A percentile compares a stretch with the other conserved stretches of the same genome.
phyloP scores from a whole-genome alignment of 1,284 basidiomycete species.

The Porogramme epimiltina region DNA sequence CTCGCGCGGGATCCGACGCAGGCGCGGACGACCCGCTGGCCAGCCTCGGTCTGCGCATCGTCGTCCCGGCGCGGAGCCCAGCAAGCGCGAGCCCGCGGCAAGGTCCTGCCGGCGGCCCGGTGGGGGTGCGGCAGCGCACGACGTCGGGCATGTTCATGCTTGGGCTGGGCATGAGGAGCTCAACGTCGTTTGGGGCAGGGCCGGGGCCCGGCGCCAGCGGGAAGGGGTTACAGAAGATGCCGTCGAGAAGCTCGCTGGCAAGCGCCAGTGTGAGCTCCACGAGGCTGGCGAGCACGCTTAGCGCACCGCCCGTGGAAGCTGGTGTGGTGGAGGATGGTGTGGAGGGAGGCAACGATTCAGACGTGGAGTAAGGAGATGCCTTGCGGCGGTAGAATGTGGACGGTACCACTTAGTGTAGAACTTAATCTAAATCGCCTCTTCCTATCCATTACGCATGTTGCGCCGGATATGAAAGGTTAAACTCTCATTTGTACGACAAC shows the following conservation, averaged over 20 bases:
- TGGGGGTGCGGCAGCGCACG: slow-evolving; percentile 41
- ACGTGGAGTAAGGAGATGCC: slow-evolving; percentile 24
- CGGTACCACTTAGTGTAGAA: too few relatives aligned
- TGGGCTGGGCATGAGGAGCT: slow-evolving; percentile 47
- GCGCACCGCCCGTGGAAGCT: slow-evolving; percentile 4
- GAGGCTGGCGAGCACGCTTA: slow-evolving; percentile 6
- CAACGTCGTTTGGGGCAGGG: slow-evolving; percentile 27
- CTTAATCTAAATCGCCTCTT: too few relatives aligned
- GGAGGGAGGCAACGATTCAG: slow-evolving; percentile 20
- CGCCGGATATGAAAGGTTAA: too few relatives aligned
- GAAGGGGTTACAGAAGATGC: slow-evolving; percentile 11
- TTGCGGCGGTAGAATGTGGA: neutral
- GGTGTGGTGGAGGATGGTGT: neutral
- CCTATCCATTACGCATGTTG: too few relatives aligned
- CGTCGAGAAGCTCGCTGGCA: slow-evolving; percentile 11
- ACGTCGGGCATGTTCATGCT: slow-evolving; percentile 65
- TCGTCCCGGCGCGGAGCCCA: slow-evolving; percentile 42
- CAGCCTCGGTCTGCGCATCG: slow-evolving; percentile 56
- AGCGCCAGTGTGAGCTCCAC: slow-evolving; percentile 6
- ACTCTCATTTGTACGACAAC: too few relatives aligned
- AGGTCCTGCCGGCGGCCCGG: slow-evolving; percentile 20
- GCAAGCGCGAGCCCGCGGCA: slow-evolving; percentile 12
- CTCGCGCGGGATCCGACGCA: neutral
- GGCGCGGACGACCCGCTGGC: slow-evolving; percentile 40
- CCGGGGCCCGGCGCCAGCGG: slow-evolving; percentile 11